Evolutionary conservation across 1,284 basidiomycete genomes (phyloP).

Genomic region (Ceratobasidium sp.): DNA sequence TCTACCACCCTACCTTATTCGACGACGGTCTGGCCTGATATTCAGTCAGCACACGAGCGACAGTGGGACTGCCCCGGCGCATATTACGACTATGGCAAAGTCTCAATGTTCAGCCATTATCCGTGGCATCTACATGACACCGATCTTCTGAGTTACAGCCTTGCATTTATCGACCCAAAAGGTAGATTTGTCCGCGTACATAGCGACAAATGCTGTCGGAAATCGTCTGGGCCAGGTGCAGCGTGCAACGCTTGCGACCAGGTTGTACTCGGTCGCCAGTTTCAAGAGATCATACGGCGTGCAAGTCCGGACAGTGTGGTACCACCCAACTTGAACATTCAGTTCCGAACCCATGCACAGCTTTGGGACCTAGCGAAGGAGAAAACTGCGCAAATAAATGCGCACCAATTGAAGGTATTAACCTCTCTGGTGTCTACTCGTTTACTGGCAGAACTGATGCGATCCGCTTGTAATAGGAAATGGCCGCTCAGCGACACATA

Average conservation of each 20-base stretch:
- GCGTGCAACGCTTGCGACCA: background rate
- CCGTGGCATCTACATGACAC: slow-evolving; percentile 1
- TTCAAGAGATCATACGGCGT: background rate
- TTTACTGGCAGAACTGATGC: background rate
- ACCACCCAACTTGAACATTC: background rate
- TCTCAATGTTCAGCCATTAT: slow-evolving; percentile 15
- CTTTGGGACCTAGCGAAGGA: background rate
- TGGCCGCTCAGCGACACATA: background rate
- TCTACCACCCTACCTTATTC: too few species aligned
- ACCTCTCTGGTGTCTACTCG: background rate
- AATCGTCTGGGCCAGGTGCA: background rate
- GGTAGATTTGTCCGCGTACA: background rate
- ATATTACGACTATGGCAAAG: background rate
- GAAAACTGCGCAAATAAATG: background rate
- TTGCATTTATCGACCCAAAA: background rate
- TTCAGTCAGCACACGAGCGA: too few species aligned
- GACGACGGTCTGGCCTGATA: too few species aligned
- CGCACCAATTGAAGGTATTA: background rate
- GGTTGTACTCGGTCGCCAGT: background rate
- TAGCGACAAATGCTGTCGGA: background rate
- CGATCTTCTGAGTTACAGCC: background rate
- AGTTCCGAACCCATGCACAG: background rate
- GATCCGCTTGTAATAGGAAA: background rate
- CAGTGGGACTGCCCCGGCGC: background rate
- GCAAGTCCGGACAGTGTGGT: background rate